These are phyloP conservation scores for Hygrophorus pudorinus DNA, from an alignment of 768 basidiomycete genomes.

Conservation along the genomic window DNA sequence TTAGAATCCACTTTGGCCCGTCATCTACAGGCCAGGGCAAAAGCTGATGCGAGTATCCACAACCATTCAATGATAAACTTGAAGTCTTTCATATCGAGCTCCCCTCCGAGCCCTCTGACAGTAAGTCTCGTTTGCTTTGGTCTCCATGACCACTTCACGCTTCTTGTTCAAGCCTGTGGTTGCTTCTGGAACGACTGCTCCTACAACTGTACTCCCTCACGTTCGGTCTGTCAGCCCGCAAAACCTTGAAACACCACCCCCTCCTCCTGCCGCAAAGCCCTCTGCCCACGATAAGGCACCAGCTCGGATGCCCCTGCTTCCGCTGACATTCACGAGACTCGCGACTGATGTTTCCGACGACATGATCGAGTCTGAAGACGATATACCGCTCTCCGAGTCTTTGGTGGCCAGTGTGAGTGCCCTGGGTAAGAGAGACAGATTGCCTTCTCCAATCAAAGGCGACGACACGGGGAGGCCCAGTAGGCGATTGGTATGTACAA, in stretches of 20 bases:
- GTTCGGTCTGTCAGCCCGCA: neutral
- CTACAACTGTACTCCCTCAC: neutral
- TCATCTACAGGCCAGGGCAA: conserved; percentile 28
- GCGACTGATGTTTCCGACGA: neutral
- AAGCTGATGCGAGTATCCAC: conserved; percentile 12
- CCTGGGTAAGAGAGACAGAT: conserved; percentile 5
- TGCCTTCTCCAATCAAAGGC: conserved; percentile 2
- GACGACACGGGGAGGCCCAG: conserved; percentile 1
- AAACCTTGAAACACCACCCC: neutral
- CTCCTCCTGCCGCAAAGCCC: neutral
- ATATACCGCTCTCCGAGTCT: conserved; percentile 3
- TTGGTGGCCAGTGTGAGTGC: neutral
- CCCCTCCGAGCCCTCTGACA: neutral
- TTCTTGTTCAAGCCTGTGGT: neutral
- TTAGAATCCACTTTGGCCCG: conserved; percentile 39
- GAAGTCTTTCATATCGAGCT: conserved; percentile 22
- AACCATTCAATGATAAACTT: conserved; percentile 30
- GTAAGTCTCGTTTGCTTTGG: neutral
- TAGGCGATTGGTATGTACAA: conserved; percentile 4
- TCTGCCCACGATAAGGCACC: neutral
- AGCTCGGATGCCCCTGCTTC: neutral
- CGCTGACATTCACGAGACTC: neutral
- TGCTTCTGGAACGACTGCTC: neutral
- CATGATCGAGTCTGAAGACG: conserved; percentile 7
- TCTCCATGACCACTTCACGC: neutral